A percentile compares a stretch with the other conserved stretches of the same genome.
phyloP scores from a whole-genome alignment of 2,329 filamentous ascomycete genomes.

The Myriosclerotinia scirpicola region DNA sequence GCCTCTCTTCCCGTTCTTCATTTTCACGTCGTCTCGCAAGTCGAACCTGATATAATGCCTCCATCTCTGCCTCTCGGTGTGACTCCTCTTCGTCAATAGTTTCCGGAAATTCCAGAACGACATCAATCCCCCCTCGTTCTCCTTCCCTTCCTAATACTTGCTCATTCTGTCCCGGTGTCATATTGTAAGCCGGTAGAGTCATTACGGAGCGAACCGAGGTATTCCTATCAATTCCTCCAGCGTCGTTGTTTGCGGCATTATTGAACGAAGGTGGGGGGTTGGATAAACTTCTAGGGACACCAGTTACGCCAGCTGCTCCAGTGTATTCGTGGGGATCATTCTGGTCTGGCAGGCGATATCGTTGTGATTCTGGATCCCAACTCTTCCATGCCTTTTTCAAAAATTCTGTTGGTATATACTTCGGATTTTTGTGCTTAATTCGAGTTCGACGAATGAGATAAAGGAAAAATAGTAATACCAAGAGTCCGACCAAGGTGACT shows the following conservation, averaged over 20 bases:
- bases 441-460: conserved; percentile 44
- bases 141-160: conserved; percentile 84
- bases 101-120: conserved; percentile 82
- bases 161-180: conserved; percentile 71
- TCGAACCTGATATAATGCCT: conserved; percentile 86
- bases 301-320: conserved; percentile 34
- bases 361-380: conserved; percentile 45
- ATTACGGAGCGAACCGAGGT: conserved; percentile 91
- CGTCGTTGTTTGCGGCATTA: conserved; percentile 16
- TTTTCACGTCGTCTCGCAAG: conserved; percentile 72
- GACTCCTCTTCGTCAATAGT: conserved; percentile 74
- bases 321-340: conserved; percentile 45
- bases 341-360: conserved; percentile 34
- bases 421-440: conserved; percentile 48
- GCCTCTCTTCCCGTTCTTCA: conserved; percentile 74
- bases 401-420: conserved; percentile 51
- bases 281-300: conserved; percentile 20
- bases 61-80: conserved; percentile 87
- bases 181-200: conserved; percentile 84
- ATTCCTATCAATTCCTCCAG: conserved; percentile 66
- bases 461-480: conserved; percentile 30
- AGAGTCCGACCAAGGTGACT: conserved; percentile 26
- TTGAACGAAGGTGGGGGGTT: conserved; percentile 25
- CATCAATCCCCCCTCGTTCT: conserved; percentile 87
- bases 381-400: conserved; percentile 53